Percentiles rank a stretch among this genome's conserved stretches.
These are phyloP conservation scores for Strobilomyces dryophilus DNA, from an alignment of 768 basidiomycete genomes.

Conservation along the genomic window DNA sequence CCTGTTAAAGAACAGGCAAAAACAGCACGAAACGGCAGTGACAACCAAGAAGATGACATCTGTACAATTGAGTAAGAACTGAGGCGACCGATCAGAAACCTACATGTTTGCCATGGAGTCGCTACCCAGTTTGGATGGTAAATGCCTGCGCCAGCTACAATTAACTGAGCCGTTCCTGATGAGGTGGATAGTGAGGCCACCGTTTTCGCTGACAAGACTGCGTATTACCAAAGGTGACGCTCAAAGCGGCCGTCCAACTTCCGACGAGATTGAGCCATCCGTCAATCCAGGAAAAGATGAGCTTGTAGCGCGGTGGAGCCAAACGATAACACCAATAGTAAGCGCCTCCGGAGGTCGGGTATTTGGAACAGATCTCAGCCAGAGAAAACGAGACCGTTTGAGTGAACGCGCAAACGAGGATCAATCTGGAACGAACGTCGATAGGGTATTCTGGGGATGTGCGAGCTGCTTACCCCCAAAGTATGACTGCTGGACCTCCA, in stretches of 20 bases:
- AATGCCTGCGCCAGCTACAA: constrained; percentile 56
- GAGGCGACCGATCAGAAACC: constrained; percentile 6
- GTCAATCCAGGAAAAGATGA: constrained; percentile 59
- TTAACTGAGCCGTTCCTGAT: constrained; percentile 53
- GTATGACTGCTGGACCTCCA: constrained; percentile 55
- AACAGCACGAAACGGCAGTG: constrained; percentile 40
- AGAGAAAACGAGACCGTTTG: constrained; percentile 49
- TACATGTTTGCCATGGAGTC: constrained; percentile 59
- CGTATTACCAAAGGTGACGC: constrained; percentile 52
- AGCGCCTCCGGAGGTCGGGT: constrained; percentile 57
- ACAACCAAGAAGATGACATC: constrained; percentile 58
- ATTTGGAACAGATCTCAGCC: constrained; percentile 57
- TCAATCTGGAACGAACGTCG: constrained; percentile 36
- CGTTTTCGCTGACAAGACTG: neutral
- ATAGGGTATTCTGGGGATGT: neutral
- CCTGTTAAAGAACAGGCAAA: constrained; percentile 55
- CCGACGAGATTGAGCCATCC: constrained; percentile 69
- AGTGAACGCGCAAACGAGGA: constrained; percentile 47
- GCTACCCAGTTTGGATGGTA: constrained; percentile 56
- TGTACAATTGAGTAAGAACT: constrained; percentile 14
- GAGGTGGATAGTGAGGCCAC: neutral
- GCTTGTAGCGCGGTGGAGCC: constrained; percentile 45
- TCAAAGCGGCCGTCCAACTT: constrained; percentile 64
- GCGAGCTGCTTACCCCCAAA: constrained; percentile 46
- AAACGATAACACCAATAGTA: constrained; percentile 68